phyloP scores from a whole-genome alignment of 225 moss, liverwort and hornwort genomes.

The Sphagnum contortum region DNA sequence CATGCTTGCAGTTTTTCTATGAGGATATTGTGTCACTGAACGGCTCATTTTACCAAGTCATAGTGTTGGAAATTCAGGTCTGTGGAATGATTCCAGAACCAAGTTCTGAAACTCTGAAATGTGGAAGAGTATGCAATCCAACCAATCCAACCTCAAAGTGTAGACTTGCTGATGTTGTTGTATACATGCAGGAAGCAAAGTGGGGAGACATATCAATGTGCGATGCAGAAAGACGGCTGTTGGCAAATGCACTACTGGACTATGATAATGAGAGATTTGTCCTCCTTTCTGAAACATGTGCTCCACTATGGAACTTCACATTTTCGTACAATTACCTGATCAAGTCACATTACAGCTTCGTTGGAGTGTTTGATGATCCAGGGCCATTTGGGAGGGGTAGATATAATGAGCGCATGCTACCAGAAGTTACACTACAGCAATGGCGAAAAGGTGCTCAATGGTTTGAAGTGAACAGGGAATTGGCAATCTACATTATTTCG shows the following conservation, averaged over 20 bases:
- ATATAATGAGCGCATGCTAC: neutral
- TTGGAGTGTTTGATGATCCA: constrained; percentile 5
- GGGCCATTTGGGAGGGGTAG: constrained; percentile 6
- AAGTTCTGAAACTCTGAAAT: too few relatives aligned
- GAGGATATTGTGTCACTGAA: too few relatives aligned
- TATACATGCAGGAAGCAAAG: neutral
- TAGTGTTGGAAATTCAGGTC: too few relatives aligned
- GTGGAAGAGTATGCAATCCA: too few relatives aligned
- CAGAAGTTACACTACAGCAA: neutral
- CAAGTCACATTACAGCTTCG: neutral
- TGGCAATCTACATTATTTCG: constrained; percentile 1
- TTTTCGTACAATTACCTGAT: constrained; percentile 16
- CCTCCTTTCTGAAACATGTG: constrained; percentile 31
- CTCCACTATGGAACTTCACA: constrained; percentile 26
- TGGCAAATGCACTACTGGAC: constrained; percentile 42
- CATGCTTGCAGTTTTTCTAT: too few relatives aligned
- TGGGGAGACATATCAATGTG: too few relatives aligned
- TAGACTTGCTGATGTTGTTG: too few relatives aligned
- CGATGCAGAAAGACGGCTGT: constrained; percentile 23
- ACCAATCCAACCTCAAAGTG: too few relatives aligned
- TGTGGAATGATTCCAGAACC: too few relatives aligned
- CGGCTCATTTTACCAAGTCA: too few relatives aligned
- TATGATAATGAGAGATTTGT: constrained; percentile 39
- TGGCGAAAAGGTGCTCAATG: constrained; percentile 7
- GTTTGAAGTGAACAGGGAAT: constrained; percentile 6